Conservation (phyloP, 2,329 filamentous ascomycete genomes). For the Claviceps pusilla region DNA sequence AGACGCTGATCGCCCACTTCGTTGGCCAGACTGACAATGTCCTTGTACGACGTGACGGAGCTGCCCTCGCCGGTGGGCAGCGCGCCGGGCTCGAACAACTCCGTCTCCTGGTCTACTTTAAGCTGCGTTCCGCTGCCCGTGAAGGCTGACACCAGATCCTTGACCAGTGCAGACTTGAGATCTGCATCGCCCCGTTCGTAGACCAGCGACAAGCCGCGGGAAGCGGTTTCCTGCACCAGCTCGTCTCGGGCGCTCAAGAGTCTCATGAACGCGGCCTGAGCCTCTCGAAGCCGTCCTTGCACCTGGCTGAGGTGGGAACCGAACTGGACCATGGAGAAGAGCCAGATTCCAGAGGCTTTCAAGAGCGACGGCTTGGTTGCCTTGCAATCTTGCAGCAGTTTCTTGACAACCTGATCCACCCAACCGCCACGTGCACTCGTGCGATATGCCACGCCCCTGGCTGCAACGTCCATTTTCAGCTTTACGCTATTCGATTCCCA, state of each 20-base stretch:
- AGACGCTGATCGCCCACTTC: constrained; percentile 91
- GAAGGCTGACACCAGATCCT: constrained; percentile 77
- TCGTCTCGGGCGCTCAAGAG: constrained; percentile 82
- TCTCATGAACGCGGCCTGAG: constrained; percentile 75
- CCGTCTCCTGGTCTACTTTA: constrained; percentile 78
- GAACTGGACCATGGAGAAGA: constrained; percentile 81
- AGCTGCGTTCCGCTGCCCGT: constrained; percentile 61
- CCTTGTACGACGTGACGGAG: constrained; percentile 89
- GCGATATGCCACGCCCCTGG: constrained; percentile 19
- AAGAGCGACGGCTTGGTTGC: constrained; percentile 76
- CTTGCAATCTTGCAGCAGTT: constrained; percentile 61
- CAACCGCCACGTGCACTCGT: constrained; percentile 26
- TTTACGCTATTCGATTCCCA: constrained; percentile 74
- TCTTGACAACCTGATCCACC: constrained; percentile 47
- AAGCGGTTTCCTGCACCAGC: constrained; percentile 88
- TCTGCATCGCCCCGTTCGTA: constrained; percentile 80
- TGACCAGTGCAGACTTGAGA: constrained; percentile 68
- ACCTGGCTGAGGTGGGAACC: constrained; percentile 67
- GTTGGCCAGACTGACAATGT: constrained; percentile 88
- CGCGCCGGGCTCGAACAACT: constrained; percentile 83
- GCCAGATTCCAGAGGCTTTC: constrained; percentile 90
- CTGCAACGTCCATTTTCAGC: constrained; percentile 61
- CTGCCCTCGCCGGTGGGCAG: constrained; percentile 79
- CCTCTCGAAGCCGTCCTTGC: constrained; percentile 58
- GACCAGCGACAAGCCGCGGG: constrained; percentile 75